These are phyloP conservation scores for Allomyces javanicus DNA, from an alignment of 192 early-diverging fungal genomes.

Conservation along the genomic window DNA sequence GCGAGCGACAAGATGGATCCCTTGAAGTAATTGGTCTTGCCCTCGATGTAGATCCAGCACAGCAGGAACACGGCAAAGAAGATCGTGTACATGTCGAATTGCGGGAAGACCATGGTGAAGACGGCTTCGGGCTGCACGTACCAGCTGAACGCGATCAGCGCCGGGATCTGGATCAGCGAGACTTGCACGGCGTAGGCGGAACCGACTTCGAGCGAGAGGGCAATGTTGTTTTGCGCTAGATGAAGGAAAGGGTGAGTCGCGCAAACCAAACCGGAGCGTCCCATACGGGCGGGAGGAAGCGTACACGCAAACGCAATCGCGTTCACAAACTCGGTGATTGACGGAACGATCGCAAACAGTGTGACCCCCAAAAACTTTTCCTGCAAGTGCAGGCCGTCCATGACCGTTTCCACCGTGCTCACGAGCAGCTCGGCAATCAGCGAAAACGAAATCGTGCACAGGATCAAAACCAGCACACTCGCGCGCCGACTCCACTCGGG, in stretches of 20 bases:
- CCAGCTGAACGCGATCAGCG: slow-evolving; percentile 65
- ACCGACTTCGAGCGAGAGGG: slow-evolving; percentile 73
- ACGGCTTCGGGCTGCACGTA: slow-evolving; percentile 21
- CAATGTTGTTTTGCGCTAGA: slow-evolving; percentile 10
- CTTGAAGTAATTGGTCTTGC: slow-evolving; percentile 94
- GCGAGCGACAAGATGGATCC: slow-evolving; percentile 17
- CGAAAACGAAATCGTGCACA: slow-evolving; percentile 63
- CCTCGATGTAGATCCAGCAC: slow-evolving; percentile 86
- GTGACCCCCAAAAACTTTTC: slow-evolving; percentile 87
- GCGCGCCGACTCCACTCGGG: slow-evolving; percentile 79
- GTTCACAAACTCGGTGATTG: slow-evolving; percentile 83
- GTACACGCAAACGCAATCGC: slow-evolving; percentile 74
- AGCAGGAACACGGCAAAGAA: slow-evolving; percentile 49
- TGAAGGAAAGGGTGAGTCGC: slow-evolving; percentile 1
- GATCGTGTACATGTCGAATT: slow-evolving; percentile 41
- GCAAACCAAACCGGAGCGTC: slow-evolving; percentile 39
- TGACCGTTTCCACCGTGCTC: slow-evolving; percentile 58
- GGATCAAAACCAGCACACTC: slow-evolving; percentile 54
- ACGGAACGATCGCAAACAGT: slow-evolving; percentile 86
- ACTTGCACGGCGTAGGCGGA: slow-evolving; percentile 91
- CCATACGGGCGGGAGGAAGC: slow-evolving; percentile 26
- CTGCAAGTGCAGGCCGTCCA: slow-evolving; percentile 41
- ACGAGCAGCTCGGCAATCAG: slow-evolving; percentile 88
- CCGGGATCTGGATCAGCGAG: slow-evolving; percentile 84
- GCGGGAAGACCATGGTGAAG: slow-evolving; percentile 52